phyloP scores from a whole-genome alignment of 1,284 basidiomycete species.

The Cryptococcus sp. region DNA sequence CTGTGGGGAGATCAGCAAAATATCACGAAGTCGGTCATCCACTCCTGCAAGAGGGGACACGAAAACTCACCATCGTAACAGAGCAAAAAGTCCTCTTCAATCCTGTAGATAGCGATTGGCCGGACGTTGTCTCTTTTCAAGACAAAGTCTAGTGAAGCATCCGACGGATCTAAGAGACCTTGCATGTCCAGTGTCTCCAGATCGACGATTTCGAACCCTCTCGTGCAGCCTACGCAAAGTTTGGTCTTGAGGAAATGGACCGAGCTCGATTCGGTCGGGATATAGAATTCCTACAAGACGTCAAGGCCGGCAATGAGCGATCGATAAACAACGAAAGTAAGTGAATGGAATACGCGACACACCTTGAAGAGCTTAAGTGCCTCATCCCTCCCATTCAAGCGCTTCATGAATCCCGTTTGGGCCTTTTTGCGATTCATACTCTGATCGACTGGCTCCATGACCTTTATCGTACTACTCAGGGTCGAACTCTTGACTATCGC shows the following conservation, averaged over 20 bases:
- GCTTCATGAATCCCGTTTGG: conserved; percentile 78
- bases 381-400: conserved; percentile 87
- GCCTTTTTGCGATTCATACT: conserved; percentile 81
- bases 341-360: conserved; percentile 32
- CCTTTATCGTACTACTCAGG: conserved; percentile 95
- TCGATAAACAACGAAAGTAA: neutral
- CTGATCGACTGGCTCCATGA: conserved; percentile 93
- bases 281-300: conserved; percentile 83
- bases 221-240: conserved; percentile 94
- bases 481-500: conserved; percentile 97
- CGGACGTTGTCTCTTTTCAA: conserved; percentile 82
- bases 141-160: conserved; percentile 90
- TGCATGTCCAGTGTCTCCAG: conserved; percentile 96
- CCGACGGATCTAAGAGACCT: conserved; percentile 89
- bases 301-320: neutral
- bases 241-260: conserved; percentile 98
- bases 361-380: conserved; percentile 92
- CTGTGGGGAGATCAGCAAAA: conserved; percentile 53
- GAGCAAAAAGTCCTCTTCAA: conserved; percentile 93
- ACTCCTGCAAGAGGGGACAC: neutral
- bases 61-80: conserved; percentile 86
- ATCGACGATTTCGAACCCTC: conserved; percentile 99
- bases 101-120: conserved; percentile 95
- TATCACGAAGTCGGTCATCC: neutral
- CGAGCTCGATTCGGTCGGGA: conserved; percentile 93